phyloP scores from a whole-genome alignment of 2,329 filamentous ascomycete species.

The Aotearoamyces nothofagi region DNA sequence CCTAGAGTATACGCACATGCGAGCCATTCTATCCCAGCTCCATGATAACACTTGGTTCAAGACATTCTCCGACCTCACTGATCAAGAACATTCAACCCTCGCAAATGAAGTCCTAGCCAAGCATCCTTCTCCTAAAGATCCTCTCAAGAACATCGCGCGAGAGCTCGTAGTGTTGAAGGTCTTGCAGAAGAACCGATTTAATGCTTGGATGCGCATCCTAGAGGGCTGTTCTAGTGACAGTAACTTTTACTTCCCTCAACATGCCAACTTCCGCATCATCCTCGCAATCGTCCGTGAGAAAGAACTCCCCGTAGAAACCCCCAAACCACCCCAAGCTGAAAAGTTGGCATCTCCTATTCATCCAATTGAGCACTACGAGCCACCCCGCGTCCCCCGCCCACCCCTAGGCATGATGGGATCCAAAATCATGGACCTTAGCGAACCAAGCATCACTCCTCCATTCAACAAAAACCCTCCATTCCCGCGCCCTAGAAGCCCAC shows the following conservation, averaged over 20 bases:
- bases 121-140: too few species aligned
- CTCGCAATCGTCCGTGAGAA: conserved; percentile 14
- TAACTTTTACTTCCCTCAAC: conserved; percentile 1
- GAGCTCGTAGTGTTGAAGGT: conserved; percentile 13
- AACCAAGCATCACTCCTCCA: neutral
- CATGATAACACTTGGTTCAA: conserved; percentile 14
- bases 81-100: conserved; percentile 7
- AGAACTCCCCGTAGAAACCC: neutral
- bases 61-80: conserved; percentile 9
- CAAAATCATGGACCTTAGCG: too few species aligned
- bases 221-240: conserved; percentile 2
- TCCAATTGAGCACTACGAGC: too few species aligned
- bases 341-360: too few species aligned
- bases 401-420: too few species aligned
- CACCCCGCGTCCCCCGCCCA: neutral
- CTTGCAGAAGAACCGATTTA: conserved; percentile 9
- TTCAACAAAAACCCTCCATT: neutral
- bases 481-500: neutral
- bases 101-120: conserved; percentile 4
- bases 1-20: conserved; percentile 15
- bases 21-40: conserved; percentile 14
- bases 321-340: conserved; percentile 12
- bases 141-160: conserved; percentile 6
- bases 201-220: conserved; percentile 10
- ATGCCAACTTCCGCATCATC: conserved; percentile 6